A percentile compares a stretch with the other conserved stretches of the same genome.
Evolutionary conservation across 202 grass and related monocot genomes (phyloP).

Genomic region (Sporobolus alterniflorus): DNA sequence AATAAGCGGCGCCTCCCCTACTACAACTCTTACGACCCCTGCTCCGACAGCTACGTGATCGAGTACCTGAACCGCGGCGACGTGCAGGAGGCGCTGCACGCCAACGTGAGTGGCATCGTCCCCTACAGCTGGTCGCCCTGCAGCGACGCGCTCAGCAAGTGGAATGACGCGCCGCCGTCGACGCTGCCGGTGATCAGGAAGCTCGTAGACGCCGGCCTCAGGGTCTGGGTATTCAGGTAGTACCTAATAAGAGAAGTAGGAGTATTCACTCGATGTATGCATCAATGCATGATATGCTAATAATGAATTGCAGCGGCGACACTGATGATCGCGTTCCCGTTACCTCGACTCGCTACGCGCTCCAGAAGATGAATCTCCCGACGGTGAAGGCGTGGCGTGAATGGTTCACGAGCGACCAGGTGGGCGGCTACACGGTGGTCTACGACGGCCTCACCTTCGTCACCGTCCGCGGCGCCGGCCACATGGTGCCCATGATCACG

Average conservation of each 20-base stretch:
- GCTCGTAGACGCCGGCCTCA: conserved; percentile 26
- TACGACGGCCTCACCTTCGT: conserved; percentile 56
- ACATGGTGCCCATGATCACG: conserved; percentile 49
- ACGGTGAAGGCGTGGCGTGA: conserved; percentile 44
- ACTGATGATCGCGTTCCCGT: conserved; percentile 58
- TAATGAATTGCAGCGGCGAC: conserved; percentile 53
- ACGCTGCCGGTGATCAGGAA: conserved; percentile 34
- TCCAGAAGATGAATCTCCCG: conserved; percentile 49
- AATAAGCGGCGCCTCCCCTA: not conserved
- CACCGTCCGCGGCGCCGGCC: conserved; percentile 51
- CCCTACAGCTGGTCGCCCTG: conserved; percentile 22
- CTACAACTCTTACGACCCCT: conserved; percentile 49
- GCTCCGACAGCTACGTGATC: conserved; percentile 43
- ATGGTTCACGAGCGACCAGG: conserved; percentile 66
- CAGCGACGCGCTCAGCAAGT: conserved; percentile 25
- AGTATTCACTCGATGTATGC: too few species aligned
- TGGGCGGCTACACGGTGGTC: conserved; percentile 52
- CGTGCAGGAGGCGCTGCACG: conserved; percentile 53
- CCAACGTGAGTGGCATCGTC: conserved; percentile 18
- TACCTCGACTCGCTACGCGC: conserved; percentile 44
- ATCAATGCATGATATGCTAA: too few species aligned
- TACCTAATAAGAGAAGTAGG: too few species aligned
- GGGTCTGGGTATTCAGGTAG: conserved; percentile 53
- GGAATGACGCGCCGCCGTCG: conserved; percentile 29
- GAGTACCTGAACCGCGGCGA: conserved; percentile 41